Conservation (phyloP, 2,329 filamentous ascomycete species). For the Ceratocystis harringtonii region DNA sequence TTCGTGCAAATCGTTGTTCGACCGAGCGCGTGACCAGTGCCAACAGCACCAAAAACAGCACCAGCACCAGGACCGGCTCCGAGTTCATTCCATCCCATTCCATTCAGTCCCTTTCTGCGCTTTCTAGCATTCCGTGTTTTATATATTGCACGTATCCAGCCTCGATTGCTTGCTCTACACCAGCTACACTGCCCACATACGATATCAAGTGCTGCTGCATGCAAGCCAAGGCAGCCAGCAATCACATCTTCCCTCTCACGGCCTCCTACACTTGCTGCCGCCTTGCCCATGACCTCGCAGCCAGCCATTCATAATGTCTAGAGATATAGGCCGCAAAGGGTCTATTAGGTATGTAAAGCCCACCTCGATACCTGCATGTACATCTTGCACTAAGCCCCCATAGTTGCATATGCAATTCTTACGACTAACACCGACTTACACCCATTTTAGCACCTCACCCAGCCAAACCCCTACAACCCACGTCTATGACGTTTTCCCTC, state of each 20-base stretch:
- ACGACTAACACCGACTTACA: slow-evolving; percentile 3
- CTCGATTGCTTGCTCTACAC: too few relatives aligned
- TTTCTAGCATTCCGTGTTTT: neutral
- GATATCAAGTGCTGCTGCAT: neutral
- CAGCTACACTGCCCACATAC: neutral
- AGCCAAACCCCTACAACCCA: neutral
- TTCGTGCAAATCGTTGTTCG: neutral
- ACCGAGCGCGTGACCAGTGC: neutral
- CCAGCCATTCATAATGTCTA: slow-evolving; percentile 4
- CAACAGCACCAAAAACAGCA: neutral
- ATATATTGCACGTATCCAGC: neutral
- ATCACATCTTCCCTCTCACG: neutral
- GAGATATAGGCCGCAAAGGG: slow-evolving; percentile 7
- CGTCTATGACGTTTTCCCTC: slow-evolving; percentile 11
- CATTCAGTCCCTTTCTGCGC: neutral
- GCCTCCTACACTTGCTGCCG: neutral
- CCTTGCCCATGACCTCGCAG: neutral
- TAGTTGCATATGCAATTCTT: neutral
- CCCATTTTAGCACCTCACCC: neutral
- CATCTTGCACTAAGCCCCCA: neutral
- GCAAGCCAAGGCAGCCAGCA: neutral
- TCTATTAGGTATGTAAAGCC: slow-evolving; percentile 6
- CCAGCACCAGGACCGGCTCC: slow-evolving; percentile 4
- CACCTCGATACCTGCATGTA: neutral
- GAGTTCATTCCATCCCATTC: neutral